Evolutionary conservation across 305 asterid genomes (phyloP).

Genomic region (Petunia hybrid): DNA sequence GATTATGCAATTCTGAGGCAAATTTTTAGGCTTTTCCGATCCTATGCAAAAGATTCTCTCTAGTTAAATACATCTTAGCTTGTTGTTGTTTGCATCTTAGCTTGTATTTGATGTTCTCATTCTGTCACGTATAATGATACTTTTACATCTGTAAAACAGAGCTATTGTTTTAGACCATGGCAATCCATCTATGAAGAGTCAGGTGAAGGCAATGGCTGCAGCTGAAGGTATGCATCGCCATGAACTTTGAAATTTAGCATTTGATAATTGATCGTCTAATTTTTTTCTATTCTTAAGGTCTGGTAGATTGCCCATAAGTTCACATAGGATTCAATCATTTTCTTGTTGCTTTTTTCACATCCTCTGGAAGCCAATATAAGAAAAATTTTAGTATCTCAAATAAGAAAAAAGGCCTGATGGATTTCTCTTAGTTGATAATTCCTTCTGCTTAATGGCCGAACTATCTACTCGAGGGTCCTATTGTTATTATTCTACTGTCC

Average conservation of each 20-base stretch:
- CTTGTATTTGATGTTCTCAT: neutral
- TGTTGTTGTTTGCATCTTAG: neutral
- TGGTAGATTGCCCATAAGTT: too few species aligned
- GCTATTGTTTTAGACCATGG: conserved; percentile 88
- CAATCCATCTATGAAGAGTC: conserved; percentile 81
- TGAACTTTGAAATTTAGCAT: neutral
- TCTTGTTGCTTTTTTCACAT: conserved; percentile 9
- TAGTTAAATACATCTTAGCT: conserved; percentile 26
- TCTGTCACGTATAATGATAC: conserved; percentile 35
- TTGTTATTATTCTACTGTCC: too few species aligned
- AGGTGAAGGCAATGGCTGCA: conserved; percentile 74
- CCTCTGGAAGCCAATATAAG: neutral
- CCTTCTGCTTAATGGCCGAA: neutral
- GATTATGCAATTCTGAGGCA: neutral
- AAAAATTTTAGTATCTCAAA: neutral
- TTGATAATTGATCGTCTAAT: conserved; percentile 13
- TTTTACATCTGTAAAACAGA: conserved; percentile 61
- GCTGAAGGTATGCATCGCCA: conserved; percentile 63
- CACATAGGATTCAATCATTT: conserved; percentile 5
- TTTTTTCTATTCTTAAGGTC: neutral
- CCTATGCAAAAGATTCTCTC: neutral
- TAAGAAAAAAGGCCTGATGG: neutral
- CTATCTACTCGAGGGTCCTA: neutral
- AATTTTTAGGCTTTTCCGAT: conserved; percentile 19
- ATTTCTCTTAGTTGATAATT: conserved; percentile 9